Conservation (phyloP, 371 early-diverging fungal genomes). For the Dichotomocladium elegans region DNA sequence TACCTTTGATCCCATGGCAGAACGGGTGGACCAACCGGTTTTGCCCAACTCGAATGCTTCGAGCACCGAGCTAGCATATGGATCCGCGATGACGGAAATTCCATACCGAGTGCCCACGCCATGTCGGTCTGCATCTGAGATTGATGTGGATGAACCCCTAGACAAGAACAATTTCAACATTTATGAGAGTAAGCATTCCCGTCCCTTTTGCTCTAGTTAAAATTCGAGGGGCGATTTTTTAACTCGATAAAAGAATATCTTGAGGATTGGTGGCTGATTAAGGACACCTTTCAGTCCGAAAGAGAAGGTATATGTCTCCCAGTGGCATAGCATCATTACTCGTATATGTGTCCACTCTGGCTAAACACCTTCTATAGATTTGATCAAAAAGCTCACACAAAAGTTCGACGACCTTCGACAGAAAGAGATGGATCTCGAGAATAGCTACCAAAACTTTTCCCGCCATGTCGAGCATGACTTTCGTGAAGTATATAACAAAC, state of each 20-base stretch:
- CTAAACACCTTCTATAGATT: not conserved
- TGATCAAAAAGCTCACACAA: conserved; percentile 17
- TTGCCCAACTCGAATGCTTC: conserved; percentile 17
- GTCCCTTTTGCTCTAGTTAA: not conserved
- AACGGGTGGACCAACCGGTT: not conserved
- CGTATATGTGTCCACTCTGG: not conserved
- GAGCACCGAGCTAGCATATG: conserved; percentile 12
- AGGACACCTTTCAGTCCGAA: conserved; percentile 16
- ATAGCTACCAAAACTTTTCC: conserved; percentile 20
- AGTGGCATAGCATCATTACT: no score
- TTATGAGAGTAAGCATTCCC: conserved; percentile 9
- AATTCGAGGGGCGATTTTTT: not conserved
- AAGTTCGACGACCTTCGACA: conserved; percentile 22
- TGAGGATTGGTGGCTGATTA: conserved; percentile 21
- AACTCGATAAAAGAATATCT: conserved; percentile 2
- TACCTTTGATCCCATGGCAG: conserved; percentile 4
- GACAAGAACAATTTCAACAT: conserved; percentile 8
- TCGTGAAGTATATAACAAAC: conserved; percentile 13
- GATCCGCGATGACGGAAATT: conserved; percentile 9
- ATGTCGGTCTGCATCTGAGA: conserved; percentile 3
- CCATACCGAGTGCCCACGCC: conserved; percentile 9
- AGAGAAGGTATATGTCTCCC: conserved; percentile 26
- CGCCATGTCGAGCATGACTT: conserved; percentile 18
- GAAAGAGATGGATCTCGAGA: conserved; percentile 24
- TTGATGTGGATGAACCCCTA: conserved; percentile 11